phyloP scores from a whole-genome alignment of 495 filamentous ascomycete species.

The Penicillium pancosmium region DNA sequence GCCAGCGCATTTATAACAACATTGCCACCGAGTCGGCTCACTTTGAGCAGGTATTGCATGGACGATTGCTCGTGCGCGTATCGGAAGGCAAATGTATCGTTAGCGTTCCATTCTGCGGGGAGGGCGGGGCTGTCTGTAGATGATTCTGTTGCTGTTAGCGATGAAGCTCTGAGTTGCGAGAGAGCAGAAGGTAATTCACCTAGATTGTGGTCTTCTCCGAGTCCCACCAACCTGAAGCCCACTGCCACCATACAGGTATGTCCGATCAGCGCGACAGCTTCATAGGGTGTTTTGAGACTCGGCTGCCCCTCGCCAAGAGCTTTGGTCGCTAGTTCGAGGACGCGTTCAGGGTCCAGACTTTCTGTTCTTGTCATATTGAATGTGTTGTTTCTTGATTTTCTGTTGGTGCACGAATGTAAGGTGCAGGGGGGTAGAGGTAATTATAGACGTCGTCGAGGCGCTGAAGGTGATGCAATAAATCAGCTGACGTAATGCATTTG shows the following conservation, averaged over 20 bases:
- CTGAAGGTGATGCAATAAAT: too few species aligned
- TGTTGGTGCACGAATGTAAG: neutral
- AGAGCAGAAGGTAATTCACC: constrained; percentile 41
- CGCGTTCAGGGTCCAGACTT: constrained; percentile 29
- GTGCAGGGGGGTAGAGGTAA: neutral
- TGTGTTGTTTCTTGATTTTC: neutral
- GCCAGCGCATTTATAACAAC: constrained; percentile 79
- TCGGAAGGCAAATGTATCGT: constrained; percentile 72
- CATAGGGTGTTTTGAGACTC: constrained; percentile 74
- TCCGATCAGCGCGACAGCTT: constrained; percentile 80
- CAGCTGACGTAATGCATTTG: neutral
- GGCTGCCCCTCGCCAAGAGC: constrained; percentile 35
- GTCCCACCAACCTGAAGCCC: constrained; percentile 80
- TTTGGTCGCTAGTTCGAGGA: constrained; percentile 37
- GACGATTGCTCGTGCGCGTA: constrained; percentile 90
- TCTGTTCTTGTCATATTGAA: constrained; percentile 30
- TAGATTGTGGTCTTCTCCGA: constrained; percentile 75
- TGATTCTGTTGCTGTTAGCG: constrained; percentile 41
- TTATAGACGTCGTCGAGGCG: neutral
- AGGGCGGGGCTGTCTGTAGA: constrained; percentile 59
- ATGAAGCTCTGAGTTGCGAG: constrained; percentile 4
- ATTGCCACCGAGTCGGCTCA: constrained; percentile 81
- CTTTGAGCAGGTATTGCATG: constrained; percentile 79
- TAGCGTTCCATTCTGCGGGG: constrained; percentile 76
- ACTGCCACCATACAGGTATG: constrained; percentile 83